Conservation (phyloP, 1,139 yeast genomes). For the Blastobotrys arbuscula region DNA sequence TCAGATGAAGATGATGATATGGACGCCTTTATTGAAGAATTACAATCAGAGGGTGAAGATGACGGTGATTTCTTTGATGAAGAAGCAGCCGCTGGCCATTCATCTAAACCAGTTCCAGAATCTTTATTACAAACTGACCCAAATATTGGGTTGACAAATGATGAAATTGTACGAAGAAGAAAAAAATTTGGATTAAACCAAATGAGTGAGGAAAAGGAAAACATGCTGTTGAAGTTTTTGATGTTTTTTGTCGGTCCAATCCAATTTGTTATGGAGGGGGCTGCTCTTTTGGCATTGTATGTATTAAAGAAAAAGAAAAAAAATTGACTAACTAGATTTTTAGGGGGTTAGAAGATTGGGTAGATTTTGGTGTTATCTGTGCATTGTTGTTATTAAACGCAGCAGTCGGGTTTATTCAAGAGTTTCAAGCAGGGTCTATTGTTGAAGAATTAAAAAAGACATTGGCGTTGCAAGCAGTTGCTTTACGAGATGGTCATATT, state of each 20-base stretch:
- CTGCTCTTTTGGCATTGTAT: conserved; percentile 96
- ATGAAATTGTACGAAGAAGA: conserved; percentile 80
- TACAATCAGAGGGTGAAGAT: conserved; percentile 74
- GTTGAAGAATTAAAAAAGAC: conserved; percentile 43
- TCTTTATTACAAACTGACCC: conserved; percentile 87
- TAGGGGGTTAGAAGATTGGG: conserved; percentile 99
- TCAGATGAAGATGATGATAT: conserved; percentile 79
- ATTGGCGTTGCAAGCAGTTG: conserved; percentile 47
- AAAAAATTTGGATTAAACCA: conserved; percentile 92
- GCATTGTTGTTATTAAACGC: conserved; percentile 87
- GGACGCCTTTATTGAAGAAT: conserved; percentile 81
- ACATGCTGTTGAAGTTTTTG: conserved; percentile 73
- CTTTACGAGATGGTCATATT: conserved; percentile 60
- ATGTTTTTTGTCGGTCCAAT: conserved; percentile 97
- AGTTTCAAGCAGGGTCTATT: conserved; percentile 57
- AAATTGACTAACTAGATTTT: no score
- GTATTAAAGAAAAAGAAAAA: no score
- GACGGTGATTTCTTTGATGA: conserved; percentile 50
- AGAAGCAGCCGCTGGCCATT: conserved; percentile 37
- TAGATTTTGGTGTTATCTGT: conserved; percentile 96
- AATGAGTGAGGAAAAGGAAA: conserved; percentile 92
- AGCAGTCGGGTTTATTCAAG: conserved; percentile 93
- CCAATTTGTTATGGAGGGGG: conserved; percentile 98
- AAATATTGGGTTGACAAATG: conserved; percentile 68
- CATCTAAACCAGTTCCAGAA: conserved; percentile 74